Conservation (phyloP, 2,329 filamentous ascomycete genomes). For the Aspergillus ochraceus region DNA sequence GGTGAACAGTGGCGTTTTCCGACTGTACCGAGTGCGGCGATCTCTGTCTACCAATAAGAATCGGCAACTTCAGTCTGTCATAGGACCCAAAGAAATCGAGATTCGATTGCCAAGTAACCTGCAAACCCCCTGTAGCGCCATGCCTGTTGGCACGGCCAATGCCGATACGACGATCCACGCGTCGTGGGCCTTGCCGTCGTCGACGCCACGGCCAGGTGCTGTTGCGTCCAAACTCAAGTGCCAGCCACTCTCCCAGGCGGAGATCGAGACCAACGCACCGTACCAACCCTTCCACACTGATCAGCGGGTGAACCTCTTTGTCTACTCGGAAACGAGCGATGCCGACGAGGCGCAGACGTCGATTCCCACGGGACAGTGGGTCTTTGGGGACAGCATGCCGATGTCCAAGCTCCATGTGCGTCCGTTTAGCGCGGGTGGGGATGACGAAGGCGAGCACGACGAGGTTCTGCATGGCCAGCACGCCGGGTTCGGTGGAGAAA, state of each 20-base stretch:
- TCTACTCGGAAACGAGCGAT: constrained; percentile 52
- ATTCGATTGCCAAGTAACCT: constrained; percentile 65
- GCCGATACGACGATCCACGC: constrained; percentile 38
- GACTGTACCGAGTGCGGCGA: constrained; percentile 44
- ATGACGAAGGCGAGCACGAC: constrained; percentile 34
- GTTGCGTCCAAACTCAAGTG: constrained; percentile 40
- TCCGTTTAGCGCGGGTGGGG: constrained; percentile 42
- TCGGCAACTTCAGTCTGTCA: constrained; percentile 54
- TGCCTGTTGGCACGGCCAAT: constrained; percentile 58
- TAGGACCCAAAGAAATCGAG: constrained; percentile 62
- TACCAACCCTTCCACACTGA: constrained; percentile 97
- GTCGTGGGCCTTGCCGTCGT: constrained; percentile 44
- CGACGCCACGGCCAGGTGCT: constrained; percentile 41
- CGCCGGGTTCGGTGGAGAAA: constrained; percentile 37
- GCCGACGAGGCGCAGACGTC: constrained; percentile 44
- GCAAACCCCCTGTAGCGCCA: constrained; percentile 58
- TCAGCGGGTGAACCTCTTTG: constrained; percentile 73
- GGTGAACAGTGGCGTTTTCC: constrained; percentile 47
- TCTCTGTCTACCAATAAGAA: constrained; percentile 54
- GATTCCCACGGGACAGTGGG: constrained; percentile 45
- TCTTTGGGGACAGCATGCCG: constrained; percentile 54
- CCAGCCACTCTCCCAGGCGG: constrained; percentile 70
- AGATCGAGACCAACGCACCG: constrained; percentile 92
- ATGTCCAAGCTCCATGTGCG: constrained; percentile 49
- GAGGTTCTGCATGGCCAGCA: constrained; percentile 32